These are phyloP conservation scores for Solanum clarkiae DNA, from an alignment of 257 asterid species.

Conservation along the genomic window DNA sequence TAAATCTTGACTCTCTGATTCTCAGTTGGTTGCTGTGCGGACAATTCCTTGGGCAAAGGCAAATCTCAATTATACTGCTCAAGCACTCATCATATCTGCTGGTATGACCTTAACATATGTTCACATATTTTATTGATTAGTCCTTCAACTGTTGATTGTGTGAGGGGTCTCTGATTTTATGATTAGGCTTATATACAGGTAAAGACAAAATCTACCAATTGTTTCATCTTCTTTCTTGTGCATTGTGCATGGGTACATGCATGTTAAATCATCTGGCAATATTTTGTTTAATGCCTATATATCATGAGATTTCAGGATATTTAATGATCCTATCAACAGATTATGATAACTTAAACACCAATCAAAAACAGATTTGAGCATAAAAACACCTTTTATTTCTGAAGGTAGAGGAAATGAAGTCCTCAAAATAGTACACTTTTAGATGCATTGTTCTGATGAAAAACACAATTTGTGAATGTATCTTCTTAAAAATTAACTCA, in stretches of 20 bases:
- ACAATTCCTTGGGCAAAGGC: constrained; percentile 87
- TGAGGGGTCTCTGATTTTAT: background rate
- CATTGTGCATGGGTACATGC: background rate
- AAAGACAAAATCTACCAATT: background rate
- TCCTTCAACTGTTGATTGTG: background rate
- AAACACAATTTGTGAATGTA: background rate
- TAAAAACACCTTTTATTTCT: background rate
- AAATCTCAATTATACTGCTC: constrained; percentile 67
- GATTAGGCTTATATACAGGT: background rate
- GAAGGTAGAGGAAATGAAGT: background rate
- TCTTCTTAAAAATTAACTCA: background rate
- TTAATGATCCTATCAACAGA: background rate
- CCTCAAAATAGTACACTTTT: background rate
- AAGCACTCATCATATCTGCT: constrained; percentile 70
- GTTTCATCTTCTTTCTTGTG: background rate
- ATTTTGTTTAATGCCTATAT: background rate
- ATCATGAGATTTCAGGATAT: background rate
- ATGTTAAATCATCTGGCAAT: background rate
- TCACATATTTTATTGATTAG: background rate
- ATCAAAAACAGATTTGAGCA: background rate
- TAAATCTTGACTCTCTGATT: background rate
- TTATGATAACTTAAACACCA: background rate
- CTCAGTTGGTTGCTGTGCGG: constrained; percentile 56
- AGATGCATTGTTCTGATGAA: background rate
- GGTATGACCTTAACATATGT: constrained; percentile 27